Evolutionary conservation across 140 eudicot genomes (phyloP), one percentile per base, ranked within the genome.

Genomic region (Anethum foeniculum): DNA sequence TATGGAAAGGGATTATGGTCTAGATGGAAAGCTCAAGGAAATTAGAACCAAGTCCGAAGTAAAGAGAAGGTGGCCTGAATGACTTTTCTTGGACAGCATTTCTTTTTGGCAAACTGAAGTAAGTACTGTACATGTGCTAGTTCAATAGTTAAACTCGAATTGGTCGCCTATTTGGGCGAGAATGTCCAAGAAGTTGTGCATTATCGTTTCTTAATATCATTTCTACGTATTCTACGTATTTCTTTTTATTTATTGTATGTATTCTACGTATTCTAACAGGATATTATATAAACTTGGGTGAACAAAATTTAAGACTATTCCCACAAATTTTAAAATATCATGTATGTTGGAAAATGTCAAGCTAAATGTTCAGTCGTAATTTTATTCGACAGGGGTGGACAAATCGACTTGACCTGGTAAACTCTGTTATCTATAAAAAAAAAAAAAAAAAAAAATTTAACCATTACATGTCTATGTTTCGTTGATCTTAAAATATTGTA

Each of bases 1-100:
- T 32, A 95, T 95, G 98, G 99, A 95, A 65, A 90, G 99, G 82
- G 99, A 95, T 85, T 95, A 95, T 87, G 99, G 93, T 54, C 80
- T 85, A 5, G 98, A 92, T 84, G 99, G 99, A 72, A 95, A 89
- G 82, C 96, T 95, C 67, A 93, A 85, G 86, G 99, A 95, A 84
- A 93, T 95, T 69, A 83, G 99, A 64, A 91, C 82, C 1, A 91
- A 89, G 76, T 89, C 98, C 18, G 99, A 95, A 83, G 87, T 95
- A 32, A 93, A 92, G 89, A 88, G 99, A 85, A 91, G 97, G 86
- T 95, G 99, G 99, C 81, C 92, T 14, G 90, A 87, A 34, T 68
- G n/a, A 34, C 23, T 68, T 68, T 5, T 11, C 74, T 32, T 13
- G 43, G n/a, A 13, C 44, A 30, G 43, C 11, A 30, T 5, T 30